These are phyloP conservation scores for Tylopilus balloui DNA, from an alignment of 768 basidiomycete species.

Conservation along the genomic window DNA sequence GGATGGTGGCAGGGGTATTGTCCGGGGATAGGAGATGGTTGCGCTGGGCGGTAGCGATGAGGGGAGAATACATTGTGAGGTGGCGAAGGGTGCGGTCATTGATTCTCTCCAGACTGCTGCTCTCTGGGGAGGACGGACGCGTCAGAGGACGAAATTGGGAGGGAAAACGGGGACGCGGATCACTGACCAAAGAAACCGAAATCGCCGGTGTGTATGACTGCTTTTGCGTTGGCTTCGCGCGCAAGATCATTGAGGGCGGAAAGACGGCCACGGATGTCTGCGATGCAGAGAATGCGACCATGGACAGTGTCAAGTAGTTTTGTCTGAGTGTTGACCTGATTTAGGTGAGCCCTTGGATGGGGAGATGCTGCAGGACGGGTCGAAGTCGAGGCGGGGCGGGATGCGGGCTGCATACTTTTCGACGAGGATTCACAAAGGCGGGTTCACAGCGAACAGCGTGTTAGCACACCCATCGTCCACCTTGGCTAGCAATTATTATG, in stretches of 20 bases:
- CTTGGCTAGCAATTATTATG: slow-evolving; percentile 13
- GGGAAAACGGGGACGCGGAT: slow-evolving; percentile 3
- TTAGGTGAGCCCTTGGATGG: slow-evolving; percentile 40
- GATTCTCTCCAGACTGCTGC: slow-evolving; percentile 79
- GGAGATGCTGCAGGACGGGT: slow-evolving; percentile 57
- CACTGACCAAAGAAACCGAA: slow-evolving; percentile 93
- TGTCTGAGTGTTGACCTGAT: slow-evolving; percentile 68
- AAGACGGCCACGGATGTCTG: slow-evolving; percentile 87
- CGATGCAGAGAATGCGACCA: slow-evolving; percentile 89
- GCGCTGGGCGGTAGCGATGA: slow-evolving; percentile 81
- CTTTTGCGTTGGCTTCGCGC: slow-evolving; percentile 80
- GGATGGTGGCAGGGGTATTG: slow-evolving; percentile 62
- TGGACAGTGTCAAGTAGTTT: slow-evolving; percentile 74
- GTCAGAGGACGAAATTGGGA: slow-evolving; percentile 11
- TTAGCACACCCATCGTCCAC: slow-evolving; percentile 7
- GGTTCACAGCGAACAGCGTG: slow-evolving; percentile 7
- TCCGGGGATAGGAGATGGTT: slow-evolving; percentile 71
- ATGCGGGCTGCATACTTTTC: slow-evolving; percentile 48
- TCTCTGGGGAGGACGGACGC: slow-evolving; percentile 45
- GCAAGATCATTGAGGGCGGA: slow-evolving; percentile 89
- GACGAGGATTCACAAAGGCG: slow-evolving; percentile 20
- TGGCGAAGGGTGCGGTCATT: slow-evolving; percentile 95
- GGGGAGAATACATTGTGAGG: slow-evolving; percentile 92
- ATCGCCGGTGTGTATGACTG: slow-evolving; percentile 96
- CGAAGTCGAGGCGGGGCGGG: slow-evolving; percentile 58